These are phyloP conservation scores for Papiliotrema terrestris DNA, from an alignment of 1,284 basidiomycete genomes.

Conservation along the genomic window DNA sequence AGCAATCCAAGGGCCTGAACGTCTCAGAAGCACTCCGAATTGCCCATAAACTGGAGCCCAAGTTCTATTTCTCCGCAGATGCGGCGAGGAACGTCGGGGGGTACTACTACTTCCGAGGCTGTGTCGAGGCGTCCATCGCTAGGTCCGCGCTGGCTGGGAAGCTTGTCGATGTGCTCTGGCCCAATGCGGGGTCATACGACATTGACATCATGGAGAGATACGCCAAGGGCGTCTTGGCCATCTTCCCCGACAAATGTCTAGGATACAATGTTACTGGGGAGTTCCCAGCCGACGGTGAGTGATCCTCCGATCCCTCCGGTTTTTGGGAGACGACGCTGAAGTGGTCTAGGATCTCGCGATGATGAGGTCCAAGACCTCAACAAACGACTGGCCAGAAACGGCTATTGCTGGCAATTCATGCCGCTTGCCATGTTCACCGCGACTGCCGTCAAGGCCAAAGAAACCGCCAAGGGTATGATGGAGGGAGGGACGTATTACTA, in stretches of 20 bases:
- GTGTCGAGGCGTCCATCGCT: conserved; percentile 66
- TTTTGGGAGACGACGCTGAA: no score
- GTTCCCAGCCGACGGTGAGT: conserved; percentile 11
- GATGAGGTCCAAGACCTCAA: conserved; percentile 4
- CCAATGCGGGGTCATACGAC: conserved; percentile 3
- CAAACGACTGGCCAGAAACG: conserved; percentile 8
- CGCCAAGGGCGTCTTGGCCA: conserved; percentile 2
- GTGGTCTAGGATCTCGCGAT: neutral
- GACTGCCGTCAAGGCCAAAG: conserved; percentile 4
- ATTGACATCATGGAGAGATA: conserved; percentile 2
- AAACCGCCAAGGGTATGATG: no score
- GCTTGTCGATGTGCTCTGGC: conserved; percentile 80
- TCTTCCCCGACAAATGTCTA: conserved; percentile 10
- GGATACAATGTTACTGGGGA: conserved; percentile 15
- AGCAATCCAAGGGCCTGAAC: conserved; percentile 64
- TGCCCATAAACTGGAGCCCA: conserved; percentile 69
- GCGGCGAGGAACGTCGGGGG: conserved; percentile 86
- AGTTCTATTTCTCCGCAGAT: conserved; percentile 86
- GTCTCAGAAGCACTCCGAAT: conserved; percentile 68
- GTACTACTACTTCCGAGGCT: conserved; percentile 68
- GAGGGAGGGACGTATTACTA: conserved; percentile 1
- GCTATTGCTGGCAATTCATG: conserved; percentile 14
- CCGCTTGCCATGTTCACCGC: conserved; percentile 6
- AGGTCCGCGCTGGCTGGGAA: conserved; percentile 75
- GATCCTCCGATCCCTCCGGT: no score